Evolutionary conservation across 129 eudicot species (phyloP), one percentile per base, ranked within the genome.

Genomic region (Artemisia tridentata): DNA sequence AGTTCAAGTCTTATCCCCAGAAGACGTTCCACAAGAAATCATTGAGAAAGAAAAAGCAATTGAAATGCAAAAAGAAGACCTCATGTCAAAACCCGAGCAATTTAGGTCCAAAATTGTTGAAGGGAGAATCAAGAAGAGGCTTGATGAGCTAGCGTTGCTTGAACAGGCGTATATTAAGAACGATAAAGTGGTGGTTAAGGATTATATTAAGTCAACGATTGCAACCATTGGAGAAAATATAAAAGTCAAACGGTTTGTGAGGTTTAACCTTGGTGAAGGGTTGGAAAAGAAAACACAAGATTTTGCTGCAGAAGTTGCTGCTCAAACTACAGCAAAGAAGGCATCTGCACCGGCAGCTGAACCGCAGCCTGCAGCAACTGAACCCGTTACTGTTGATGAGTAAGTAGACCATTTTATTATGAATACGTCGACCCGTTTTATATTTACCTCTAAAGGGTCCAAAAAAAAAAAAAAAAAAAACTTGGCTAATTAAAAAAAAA

Each of bases 221-320:
- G 86, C 99, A 48, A 86, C 95, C 1, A 79, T 93, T 49, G 99
- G 97, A 7, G 99, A 93, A 74, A 93, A 93, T 54, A 93, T 93
- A 4, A 93, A 87, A 51, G 99, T 93, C 63, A 93, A 80, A 83
- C 80, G 99, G 74, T 93, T 93, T 54, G 85, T 88, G 5, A 71
- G 92, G 53, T 93, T 77, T 67, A 89, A 87, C 85, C 90, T 93
- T 11, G 98, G 98, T 46, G 98, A 93, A 81, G 98, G 98, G 34
- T 80, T 93, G 80, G 98, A 93, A 31, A 93, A 89, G 86, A 89
- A 82, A 72, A 79, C 80, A 66, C 86, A 81, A 69, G 95, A 93
- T 81, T 93, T 93, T 82, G 98, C 98, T 55, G 98, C 98, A 0
- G 98, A 93, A 81, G 98, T 93, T 45, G 98, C 98, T 64, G 98